Evolutionary conservation across 1,284 basidiomycete species (phyloP).

Genomic region (Tylopilus orsonianus): DNA sequence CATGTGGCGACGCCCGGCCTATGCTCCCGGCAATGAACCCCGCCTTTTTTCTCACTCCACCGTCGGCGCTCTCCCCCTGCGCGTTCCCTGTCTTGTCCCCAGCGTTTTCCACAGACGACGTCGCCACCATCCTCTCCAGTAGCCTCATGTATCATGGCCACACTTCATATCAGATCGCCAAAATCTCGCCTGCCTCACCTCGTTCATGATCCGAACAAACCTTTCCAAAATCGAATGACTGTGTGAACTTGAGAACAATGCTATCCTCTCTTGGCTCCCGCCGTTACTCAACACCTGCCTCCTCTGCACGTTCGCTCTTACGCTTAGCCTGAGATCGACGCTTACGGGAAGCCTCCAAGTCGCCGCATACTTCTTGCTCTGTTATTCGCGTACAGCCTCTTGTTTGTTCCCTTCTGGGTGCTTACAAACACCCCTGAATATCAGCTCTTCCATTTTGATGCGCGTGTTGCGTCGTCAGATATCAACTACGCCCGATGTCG

Average conservation of each 20-base stretch:
- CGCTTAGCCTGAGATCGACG: conserved; percentile 10
- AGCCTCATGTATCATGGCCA: conserved; percentile 32
- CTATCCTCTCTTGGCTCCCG: conserved; percentile 2
- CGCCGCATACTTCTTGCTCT: conserved; percentile 19
- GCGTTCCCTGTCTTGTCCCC: background rate
- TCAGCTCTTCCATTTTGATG: conserved; percentile 36
- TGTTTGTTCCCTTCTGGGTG: conserved; percentile 24
- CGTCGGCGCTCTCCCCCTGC: conserved; percentile 10
- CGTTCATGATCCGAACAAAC: conserved; percentile 32
- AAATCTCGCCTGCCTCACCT: conserved; percentile 26
- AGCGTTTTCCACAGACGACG: background rate
- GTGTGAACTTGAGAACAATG: conserved; percentile 22
- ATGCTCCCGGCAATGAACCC: conserved; percentile 31
- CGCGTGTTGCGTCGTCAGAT: conserved; percentile 36
- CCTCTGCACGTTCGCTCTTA: conserved; percentile 10
- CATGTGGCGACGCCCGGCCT: conserved; percentile 26
- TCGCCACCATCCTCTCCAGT: conserved; percentile 8
- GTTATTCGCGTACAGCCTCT: conserved; percentile 27
- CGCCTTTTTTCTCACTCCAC: conserved; percentile 5
- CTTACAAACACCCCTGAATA: conserved; percentile 27
- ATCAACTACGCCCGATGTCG: conserved; percentile 32
- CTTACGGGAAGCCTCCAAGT: conserved; percentile 15
- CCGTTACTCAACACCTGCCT: conserved; percentile 12
- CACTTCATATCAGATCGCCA: conserved; percentile 36
- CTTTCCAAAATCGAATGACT: conserved; percentile 23